Evolutionary conservation across 805 yeast species (phyloP).

Genomic region (Candida glaebosa): DNA sequence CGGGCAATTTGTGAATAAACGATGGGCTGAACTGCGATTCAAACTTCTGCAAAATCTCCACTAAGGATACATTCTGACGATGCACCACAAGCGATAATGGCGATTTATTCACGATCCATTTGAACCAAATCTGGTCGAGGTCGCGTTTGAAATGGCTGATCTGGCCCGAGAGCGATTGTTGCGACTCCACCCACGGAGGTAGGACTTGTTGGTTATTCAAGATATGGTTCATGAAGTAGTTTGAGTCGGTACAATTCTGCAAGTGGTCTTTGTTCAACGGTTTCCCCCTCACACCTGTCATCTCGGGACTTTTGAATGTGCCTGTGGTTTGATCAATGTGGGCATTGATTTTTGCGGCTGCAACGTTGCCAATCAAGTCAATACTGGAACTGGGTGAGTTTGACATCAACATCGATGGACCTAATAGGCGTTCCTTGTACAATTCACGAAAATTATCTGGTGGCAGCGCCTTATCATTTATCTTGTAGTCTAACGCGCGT

Average conservation of each 20-base stretch:
- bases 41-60: not conserved
- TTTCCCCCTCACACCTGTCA: conserved; percentile 53
- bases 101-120: conserved; percentile 13
- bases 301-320: conserved; percentile 54
- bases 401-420: conserved; percentile 49
- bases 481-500: conserved; percentile 57
- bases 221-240: conserved; percentile 76
- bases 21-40: conserved; percentile 2
- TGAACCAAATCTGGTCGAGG: conserved; percentile 39
- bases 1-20: not conserved
- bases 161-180: conserved; percentile 62
- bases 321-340: conserved; percentile 61
- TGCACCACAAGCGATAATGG: not conserved
- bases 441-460: conserved; percentile 53
- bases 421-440: conserved; percentile 61
- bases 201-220: conserved; percentile 70
- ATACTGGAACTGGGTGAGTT: conserved; percentile 41
- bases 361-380: conserved; percentile 60
- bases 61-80: not conserved
- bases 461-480: conserved; percentile 27
- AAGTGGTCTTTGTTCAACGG: conserved; percentile 53
- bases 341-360: conserved; percentile 73
- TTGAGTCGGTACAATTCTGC: conserved; percentile 57
- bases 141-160: conserved; percentile 46
- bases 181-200: conserved; percentile 89